Evolutionary conservation across 352 stramenopile species (phyloP).

Genomic region (Pythium biforme): DNA sequence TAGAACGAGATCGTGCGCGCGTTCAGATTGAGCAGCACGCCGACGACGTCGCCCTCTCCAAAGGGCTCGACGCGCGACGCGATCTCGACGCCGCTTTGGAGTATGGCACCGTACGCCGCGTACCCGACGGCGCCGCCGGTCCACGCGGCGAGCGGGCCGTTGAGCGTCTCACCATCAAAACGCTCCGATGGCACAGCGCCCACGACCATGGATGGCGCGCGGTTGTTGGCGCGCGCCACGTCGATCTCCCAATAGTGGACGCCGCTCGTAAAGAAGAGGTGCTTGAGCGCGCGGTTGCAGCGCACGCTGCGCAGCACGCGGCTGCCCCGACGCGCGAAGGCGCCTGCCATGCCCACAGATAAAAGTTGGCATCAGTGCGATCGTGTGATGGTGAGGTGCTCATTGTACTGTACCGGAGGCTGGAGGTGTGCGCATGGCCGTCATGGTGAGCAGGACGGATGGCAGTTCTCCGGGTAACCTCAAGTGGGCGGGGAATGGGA

Average conservation of each 20-base stretch:
- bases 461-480: no score
- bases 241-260: conserved; percentile 49
- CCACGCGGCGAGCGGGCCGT: conserved; percentile 13
- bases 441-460: no score
- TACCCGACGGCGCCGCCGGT: conserved; percentile 36
- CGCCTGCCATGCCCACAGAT: no score
- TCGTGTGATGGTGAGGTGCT: no score
- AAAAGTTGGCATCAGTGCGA: no score
- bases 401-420: no score
- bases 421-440: no score
- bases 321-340: no score
- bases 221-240: conserved; percentile 31
- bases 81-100: conserved; percentile 37
- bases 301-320: conserved; percentile 15
- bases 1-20: conserved; percentile 40
- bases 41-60: conserved; percentile 37
- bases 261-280: conserved; percentile 59
- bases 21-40: conserved; percentile 52
- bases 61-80: conserved; percentile 29
- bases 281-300: conserved; percentile 35
- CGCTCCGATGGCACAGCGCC: conserved; percentile 27
- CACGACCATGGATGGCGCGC: conserved; percentile 27
- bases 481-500: no score
- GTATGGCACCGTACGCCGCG: conserved; percentile 32
- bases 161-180: conserved; percentile 28